Percentiles rank a stretch among this genome's conserved stretches.
phyloP scores from a whole-genome alignment of 2,329 filamentous ascomycete genomes.

The Arthrobotrys entomopaga region DNA sequence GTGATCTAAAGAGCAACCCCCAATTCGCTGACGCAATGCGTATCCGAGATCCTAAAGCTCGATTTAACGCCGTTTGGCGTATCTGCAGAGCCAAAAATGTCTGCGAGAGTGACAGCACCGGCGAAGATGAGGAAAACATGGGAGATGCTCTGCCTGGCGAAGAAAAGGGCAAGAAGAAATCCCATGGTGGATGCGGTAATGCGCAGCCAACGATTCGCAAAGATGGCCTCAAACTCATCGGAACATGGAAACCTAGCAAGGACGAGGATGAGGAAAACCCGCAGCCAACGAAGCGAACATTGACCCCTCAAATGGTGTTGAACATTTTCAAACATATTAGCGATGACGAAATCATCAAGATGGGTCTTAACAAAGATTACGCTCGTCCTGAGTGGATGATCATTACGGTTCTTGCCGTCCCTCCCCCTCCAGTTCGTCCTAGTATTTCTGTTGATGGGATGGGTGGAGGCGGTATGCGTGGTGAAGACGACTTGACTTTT shows the following conservation, averaged over 20 bases:
- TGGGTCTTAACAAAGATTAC: constrained; percentile 94
- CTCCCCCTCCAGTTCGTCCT: constrained; percentile 91
- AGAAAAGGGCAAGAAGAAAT: constrained; percentile 61
- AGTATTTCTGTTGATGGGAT: constrained; percentile 98
- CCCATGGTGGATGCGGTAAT: constrained; percentile 93
- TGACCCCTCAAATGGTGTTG: constrained; percentile 85
- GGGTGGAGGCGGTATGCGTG: constrained; percentile 82
- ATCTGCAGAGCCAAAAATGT: constrained; percentile 87
- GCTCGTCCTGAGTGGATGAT: constrained; percentile 99
- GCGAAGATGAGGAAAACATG: constrained; percentile 70
- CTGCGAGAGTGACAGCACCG: constrained; percentile 80
- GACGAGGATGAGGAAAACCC: constrained; percentile 75
- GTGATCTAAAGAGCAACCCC: constrained; percentile 75
- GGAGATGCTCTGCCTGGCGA: constrained; percentile 53
- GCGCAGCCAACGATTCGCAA: constrained; percentile 87
- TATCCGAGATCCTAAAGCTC: constrained; percentile 89
- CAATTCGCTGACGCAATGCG: constrained; percentile 83
- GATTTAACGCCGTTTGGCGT: constrained; percentile 92
- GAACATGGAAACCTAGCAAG: constrained; percentile 76
- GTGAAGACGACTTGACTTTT: constrained; percentile 99
- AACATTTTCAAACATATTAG: constrained; percentile 87
- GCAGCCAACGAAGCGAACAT: constrained; percentile 79
- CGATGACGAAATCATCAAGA: constrained; percentile 80
- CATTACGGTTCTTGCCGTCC: constrained; percentile 91
- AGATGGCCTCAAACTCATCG: constrained; percentile 83